A percentile compares a stretch with the other conserved stretches of the same genome.
Evolutionary conservation across 805 yeast species (phyloP).

Genomic region (Starmerella scarabaei): DNA sequence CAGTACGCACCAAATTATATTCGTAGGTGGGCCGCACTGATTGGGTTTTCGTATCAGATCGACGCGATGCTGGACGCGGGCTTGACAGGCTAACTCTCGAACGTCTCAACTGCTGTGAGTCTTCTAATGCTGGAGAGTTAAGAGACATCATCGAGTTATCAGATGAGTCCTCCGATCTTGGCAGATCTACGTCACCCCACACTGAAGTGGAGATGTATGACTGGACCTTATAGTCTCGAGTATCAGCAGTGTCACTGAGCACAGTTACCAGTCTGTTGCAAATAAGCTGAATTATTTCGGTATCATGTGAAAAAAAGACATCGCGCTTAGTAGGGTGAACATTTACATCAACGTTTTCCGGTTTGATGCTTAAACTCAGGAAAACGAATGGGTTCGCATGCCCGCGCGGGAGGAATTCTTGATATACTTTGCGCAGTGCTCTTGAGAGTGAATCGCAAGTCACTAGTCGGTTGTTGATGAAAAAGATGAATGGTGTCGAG

Average conservation of each 20-base stretch:
- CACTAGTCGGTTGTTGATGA: slow-evolving; percentile 76
- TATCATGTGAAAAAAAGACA: slow-evolving; percentile 74
- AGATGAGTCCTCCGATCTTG: not conserved
- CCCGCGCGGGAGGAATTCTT: slow-evolving; percentile 64
- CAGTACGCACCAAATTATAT: slow-evolving; percentile 58
- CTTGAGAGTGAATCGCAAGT: slow-evolving; percentile 66
- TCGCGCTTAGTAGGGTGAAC: slow-evolving; percentile 93
- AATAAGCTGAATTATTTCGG: slow-evolving; percentile 61
- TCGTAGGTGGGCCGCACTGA: slow-evolving; percentile 32
- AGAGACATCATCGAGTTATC: not conserved
- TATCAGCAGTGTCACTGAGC: slow-evolving; percentile 46
- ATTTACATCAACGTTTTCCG: slow-evolving; percentile 74
- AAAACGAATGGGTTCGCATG: slow-evolving; percentile 58
- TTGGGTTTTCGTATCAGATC: too few relatives aligned
- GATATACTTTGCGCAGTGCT: slow-evolving; percentile 50
- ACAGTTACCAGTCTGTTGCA: slow-evolving; percentile 37
- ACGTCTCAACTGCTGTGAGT: too few relatives aligned
- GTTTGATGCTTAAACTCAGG: slow-evolving; percentile 50
- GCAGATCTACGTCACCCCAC: not conserved
- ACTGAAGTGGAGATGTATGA: slow-evolving; percentile 10
- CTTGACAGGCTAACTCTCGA: too few relatives aligned
- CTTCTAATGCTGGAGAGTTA: not conserved
- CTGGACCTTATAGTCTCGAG: slow-evolving; percentile 59
- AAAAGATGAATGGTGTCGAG: slow-evolving; percentile 54
- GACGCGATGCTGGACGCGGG: too few relatives aligned